Conservation (phyloP, 2,329 filamentous ascomycete species). For the Geosmithia flava region DNA sequence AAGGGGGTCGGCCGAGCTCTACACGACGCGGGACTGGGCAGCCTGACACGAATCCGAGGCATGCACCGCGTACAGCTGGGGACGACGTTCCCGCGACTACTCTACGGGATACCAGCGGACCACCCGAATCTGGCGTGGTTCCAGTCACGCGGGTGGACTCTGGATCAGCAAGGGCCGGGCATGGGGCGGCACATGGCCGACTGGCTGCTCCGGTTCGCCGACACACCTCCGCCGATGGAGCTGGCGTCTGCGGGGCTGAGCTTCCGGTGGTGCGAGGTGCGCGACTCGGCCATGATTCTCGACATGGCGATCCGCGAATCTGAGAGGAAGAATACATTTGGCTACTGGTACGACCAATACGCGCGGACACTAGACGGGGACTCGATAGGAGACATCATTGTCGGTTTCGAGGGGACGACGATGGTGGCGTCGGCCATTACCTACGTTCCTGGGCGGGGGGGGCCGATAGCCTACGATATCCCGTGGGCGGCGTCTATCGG, state of each 20-base stretch:
- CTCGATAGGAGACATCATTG: conserved; percentile 38
- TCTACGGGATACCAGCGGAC: conserved; percentile 38
- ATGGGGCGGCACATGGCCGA: conserved; percentile 38
- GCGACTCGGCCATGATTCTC: conserved; percentile 33
- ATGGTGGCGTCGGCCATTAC: conserved; percentile 42
- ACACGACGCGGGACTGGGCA: conserved; percentile 35
- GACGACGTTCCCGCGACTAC: conserved; percentile 43
- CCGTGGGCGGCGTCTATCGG: conserved; percentile 42
- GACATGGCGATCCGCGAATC: conserved; percentile 37
- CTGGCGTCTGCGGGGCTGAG: conserved; percentile 25
- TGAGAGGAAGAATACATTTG: conserved; percentile 31
- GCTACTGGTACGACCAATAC: conserved; percentile 47
- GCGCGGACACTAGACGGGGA: conserved; percentile 33
- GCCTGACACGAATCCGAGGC: conserved; percentile 36
- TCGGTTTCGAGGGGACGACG: conserved; percentile 33
- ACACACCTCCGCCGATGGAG: conserved; percentile 27
- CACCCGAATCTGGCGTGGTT: conserved; percentile 37
- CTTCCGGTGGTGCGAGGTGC: conserved; percentile 30
- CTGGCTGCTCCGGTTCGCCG: conserved; percentile 38
- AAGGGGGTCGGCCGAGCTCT: conserved; percentile 40
- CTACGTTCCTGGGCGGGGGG: conserved; percentile 34
- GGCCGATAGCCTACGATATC: conserved; percentile 33
- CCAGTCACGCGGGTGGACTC: conserved; percentile 36
- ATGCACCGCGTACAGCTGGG: conserved; percentile 43
- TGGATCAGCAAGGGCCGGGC: conserved; percentile 29